phyloP scores from a whole-genome alignment of 257 asterid genomes.

The Solanum chiquidenum region DNA sequence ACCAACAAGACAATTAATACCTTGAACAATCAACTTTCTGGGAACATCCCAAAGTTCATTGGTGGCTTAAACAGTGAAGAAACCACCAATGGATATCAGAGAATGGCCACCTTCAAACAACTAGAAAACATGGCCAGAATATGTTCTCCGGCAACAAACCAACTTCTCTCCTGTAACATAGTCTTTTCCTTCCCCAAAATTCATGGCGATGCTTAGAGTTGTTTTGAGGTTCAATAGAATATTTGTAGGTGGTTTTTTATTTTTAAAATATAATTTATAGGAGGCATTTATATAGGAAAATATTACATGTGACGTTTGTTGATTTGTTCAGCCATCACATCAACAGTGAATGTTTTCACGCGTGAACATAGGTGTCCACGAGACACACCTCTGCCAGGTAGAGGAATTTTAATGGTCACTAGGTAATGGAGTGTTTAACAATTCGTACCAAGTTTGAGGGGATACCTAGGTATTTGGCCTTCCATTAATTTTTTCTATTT shows the following conservation, averaged over 20 bases:
- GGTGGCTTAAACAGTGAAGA: conserved; percentile 10
- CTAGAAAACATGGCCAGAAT: not conserved
- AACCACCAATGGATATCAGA: not conserved
- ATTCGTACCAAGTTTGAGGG: not conserved
- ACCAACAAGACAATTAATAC: conserved; percentile 43
- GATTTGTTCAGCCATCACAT: not conserved
- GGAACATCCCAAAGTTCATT: conserved; percentile 48
- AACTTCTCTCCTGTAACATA: not conserved
- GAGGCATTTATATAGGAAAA: not conserved
- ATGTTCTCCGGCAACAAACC: not conserved
- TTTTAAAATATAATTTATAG: not conserved
- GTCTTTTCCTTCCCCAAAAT: not conserved
- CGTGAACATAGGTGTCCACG: not conserved
- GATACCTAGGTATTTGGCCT: not conserved
- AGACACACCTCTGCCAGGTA: not conserved
- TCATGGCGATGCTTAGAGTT: not conserved
- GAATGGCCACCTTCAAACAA: not conserved
- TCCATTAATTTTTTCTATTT: not conserved
- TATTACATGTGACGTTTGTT: not conserved
- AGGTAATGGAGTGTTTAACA: not conserved
- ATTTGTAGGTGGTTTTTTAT: not conserved
- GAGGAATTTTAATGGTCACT: not conserved
- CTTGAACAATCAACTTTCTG: conserved; percentile 52
- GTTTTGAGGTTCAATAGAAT: not conserved
- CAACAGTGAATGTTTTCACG: not conserved